Evolutionary conservation across 345 rosid genomes (phyloP).

Genomic region (Brassica juncea): DNA sequence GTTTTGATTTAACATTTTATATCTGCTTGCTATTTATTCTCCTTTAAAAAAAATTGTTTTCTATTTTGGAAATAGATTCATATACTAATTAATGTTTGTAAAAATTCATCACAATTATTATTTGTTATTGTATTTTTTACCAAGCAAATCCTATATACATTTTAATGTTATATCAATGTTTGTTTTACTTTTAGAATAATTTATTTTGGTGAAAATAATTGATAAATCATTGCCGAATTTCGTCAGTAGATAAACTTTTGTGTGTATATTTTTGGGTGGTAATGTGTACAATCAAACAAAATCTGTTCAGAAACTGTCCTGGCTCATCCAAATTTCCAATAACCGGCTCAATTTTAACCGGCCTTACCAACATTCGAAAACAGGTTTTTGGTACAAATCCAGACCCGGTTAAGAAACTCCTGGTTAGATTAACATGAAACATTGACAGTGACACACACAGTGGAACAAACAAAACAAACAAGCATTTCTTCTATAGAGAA

Average conservation of each 20-base stretch:
- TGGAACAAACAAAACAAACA: slow-evolving; percentile 28
- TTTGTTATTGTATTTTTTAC: no score
- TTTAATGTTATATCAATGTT: neutral
- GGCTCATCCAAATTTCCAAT: neutral
- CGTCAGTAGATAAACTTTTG: neutral
- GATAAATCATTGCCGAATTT: neutral
- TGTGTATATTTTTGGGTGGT: neutral
- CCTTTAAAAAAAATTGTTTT: neutral
- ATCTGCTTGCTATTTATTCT: neutral
- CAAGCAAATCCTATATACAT: neutral
- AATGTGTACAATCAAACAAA: neutral
- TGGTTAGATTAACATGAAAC: neutral
- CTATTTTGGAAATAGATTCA: neutral
- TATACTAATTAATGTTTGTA: neutral
- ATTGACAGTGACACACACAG: neutral
- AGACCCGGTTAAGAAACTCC: neutral
- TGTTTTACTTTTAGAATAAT: no score
- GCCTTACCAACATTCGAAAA: neutral
- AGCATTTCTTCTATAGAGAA: slow-evolving; percentile 17
- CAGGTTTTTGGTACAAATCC: neutral
- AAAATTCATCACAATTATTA: no score
- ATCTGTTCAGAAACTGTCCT: neutral
- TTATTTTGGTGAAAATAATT: neutral
- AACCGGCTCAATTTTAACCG: neutral
- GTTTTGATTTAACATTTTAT: neutral